Evolutionary conservation across 257 asterid genomes (phyloP), one percentile per base, ranked within the genome.

Genomic region (Anisodus acutangulus): DNA sequence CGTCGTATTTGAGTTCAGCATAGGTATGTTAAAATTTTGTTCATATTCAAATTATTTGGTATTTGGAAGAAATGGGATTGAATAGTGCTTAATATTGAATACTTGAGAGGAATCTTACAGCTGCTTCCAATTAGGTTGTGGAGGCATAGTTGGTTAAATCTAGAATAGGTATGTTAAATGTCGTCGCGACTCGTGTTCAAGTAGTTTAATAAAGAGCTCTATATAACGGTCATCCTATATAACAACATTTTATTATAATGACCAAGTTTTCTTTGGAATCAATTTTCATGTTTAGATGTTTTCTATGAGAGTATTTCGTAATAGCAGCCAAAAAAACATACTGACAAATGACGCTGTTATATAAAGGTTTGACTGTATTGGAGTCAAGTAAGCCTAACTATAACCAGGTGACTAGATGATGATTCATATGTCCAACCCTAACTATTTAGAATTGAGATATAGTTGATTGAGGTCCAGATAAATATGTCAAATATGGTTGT

Each of bases 311-410:
- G 35, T 31, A 31, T 31, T 31, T 31, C 35, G 35, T 31, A 31
- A 31, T 31, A 31, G 35, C 35, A 1, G 35, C 35, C 35, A 31
- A 31, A 31, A 31, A 31, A 31, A 31, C 35, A 31, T 31, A 31
- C 35, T 31, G 35, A 31, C 35, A 31, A 31, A 31, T 31, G 35
- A 31, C 35, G 35, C 35, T 1, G 35, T 31, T 31, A 31, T 31
- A 31, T 31, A 31, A 31, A 31, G 35, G 35, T 31, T 31, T 31
- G 35, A 31, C 2, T 31, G 35, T 31, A 9, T 87, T 86, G 74
- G 88, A 83, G 74, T 59, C 85, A 89, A 55, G 86, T 86, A 90
- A 91, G 87, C 2, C 7, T 82, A 57, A 85, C 88, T 71, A 19
- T n/a, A 47, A 19, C 10, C 39, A 45, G 17, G 43, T 43, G 58